A percentile compares a stretch with the other conserved stretches of the same genome.
phyloP scores from a whole-genome alignment of 2,329 filamentous ascomycete species.

The Cercospora sp. region DNA sequence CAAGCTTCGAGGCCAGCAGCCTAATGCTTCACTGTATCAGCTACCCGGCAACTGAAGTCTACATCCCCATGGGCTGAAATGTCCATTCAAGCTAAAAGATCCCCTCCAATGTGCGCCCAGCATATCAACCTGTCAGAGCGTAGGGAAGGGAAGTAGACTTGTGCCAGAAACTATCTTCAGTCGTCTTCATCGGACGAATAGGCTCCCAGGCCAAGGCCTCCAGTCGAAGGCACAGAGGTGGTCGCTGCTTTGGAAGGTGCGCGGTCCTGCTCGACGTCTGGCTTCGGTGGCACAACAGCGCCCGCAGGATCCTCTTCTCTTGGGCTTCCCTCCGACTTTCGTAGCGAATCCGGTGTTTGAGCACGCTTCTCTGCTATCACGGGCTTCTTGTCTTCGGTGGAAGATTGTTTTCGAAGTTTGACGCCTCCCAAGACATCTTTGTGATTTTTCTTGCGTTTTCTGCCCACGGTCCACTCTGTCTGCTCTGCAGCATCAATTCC shows the following conservation, averaged over 20 bases:
- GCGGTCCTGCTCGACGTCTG: not conserved
- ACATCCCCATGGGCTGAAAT: not conserved
- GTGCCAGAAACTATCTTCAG: constrained; percentile 19
- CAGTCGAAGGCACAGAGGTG: not conserved
- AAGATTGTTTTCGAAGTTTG: constrained; percentile 46
- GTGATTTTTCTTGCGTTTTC: constrained; percentile 41
- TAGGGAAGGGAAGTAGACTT: not conserved
- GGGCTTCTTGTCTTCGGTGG: constrained; percentile 11
- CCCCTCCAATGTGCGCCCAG: not conserved
- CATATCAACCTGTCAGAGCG: not conserved
- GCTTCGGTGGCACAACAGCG: not conserved
- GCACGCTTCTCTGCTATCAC: constrained; percentile 17
- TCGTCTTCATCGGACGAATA: constrained; percentile 49
- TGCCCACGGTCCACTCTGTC: constrained; percentile 25
- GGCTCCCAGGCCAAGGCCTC: constrained; percentile 42
- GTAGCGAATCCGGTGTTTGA: not conserved
- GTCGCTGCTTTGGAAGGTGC: constrained; percentile 13
- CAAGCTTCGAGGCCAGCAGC: not conserved
- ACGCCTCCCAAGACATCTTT: constrained; percentile 45
- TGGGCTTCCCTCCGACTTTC: not conserved
- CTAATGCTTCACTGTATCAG: not conserved
- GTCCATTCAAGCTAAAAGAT: not conserved
- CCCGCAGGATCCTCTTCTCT: not conserved
- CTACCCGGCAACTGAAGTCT: not conserved
- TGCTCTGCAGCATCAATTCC: constrained; percentile 51